Conservation (phyloP, 1,284 basidiomycete species). For the Xerocomus amazonicus region DNA sequence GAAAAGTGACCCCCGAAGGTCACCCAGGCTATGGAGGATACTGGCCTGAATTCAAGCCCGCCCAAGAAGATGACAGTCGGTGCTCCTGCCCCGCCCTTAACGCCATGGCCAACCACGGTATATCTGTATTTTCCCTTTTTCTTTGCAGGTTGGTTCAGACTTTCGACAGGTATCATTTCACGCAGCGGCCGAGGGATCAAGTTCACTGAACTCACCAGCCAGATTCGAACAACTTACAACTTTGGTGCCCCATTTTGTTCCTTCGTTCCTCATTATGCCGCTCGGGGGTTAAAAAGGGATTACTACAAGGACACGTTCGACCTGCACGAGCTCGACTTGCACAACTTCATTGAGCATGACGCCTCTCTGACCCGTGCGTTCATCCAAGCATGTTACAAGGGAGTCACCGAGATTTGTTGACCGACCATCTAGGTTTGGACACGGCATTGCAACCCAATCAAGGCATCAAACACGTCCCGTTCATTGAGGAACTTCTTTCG, state of each 20-base stretch:
- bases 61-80: constrained; percentile 60
- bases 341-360: constrained; percentile 79
- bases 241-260: constrained; percentile 64
- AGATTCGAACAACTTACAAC: constrained; percentile 59
- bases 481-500: constrained; percentile 55
- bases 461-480: constrained; percentile 42
- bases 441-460: constrained; percentile 49
- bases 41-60: constrained; percentile 65
- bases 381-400: not conserved
- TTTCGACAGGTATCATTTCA: constrained; percentile 58
- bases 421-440: constrained; percentile 51
- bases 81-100: constrained; percentile 70
- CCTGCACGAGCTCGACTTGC: constrained; percentile 59
- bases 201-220: constrained; percentile 52
- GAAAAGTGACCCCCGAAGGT: constrained; percentile 54
- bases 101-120: constrained; percentile 73
- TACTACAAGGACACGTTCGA: constrained; percentile 60
- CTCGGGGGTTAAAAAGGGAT: constrained; percentile 51
- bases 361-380: constrained; percentile 64
- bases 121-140: constrained; percentile 16
- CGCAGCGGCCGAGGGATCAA: constrained; percentile 63
- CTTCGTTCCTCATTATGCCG: constrained; percentile 58
- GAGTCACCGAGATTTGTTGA: not conserved
- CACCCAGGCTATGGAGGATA: constrained; percentile 57
- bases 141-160: not conserved